These are phyloP conservation scores for Solanum phureja DNA, from an alignment of 257 asterid genomes.

Conservation along the genomic window DNA sequence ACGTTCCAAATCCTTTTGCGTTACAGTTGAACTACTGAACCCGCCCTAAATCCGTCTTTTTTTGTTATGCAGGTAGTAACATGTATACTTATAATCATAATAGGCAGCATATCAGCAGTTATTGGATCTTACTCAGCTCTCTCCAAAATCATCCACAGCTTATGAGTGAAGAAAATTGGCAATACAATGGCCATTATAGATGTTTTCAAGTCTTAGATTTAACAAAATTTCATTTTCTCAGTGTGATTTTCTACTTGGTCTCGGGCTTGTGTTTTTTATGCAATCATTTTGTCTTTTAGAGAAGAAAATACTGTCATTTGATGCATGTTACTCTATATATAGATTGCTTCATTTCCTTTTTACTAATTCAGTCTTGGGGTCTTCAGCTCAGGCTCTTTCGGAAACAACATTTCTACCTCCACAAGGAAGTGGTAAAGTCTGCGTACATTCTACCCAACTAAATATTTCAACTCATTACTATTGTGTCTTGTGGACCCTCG, in stretches of 20 bases:
- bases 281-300: background rate
- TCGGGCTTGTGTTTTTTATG: background rate
- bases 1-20: background rate
- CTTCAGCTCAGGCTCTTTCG: too few species aligned
- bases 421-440: background rate
- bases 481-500: too few species aligned
- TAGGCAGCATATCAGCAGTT: constrained; percentile 50
- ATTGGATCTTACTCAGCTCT: constrained; percentile 77
- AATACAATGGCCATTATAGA: background rate
- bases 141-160: constrained; percentile 42
- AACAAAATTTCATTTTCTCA: background rate
- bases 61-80: constrained; percentile 30
- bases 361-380: background rate
- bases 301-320: too few species aligned
- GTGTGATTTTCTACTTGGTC: background rate
- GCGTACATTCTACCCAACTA: background rate
- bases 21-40: background rate
- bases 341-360: background rate
- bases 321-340: background rate
- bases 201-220: background rate
- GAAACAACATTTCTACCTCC: background rate
- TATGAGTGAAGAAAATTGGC: constrained; percentile 17
- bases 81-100: constrained; percentile 44
- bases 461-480: background rate
- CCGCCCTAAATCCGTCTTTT: background rate